Evolutionary conservation across 2,329 filamentous ascomycete species (phyloP), one percentile per base, ranked within the genome.

Genomic region (Diplodia corticola): DNA sequence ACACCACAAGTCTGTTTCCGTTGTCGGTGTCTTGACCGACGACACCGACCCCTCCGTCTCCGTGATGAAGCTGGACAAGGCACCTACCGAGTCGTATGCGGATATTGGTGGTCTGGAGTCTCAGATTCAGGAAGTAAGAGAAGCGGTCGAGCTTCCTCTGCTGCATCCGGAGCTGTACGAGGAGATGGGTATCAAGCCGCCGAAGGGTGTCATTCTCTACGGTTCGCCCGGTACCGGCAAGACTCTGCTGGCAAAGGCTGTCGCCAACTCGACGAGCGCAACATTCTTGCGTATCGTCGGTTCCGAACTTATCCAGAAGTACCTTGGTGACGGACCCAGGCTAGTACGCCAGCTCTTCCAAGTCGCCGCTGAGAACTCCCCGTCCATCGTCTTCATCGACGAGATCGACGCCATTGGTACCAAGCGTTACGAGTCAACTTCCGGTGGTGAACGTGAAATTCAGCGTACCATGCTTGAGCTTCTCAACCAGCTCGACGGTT

Each of bases 171-270:
- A 99, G 80, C 83, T 99, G 63, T 99, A 99, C 80, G 95, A 99
- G 80, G 95, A 99, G 83, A 99, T 99, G 95, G 95, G 95, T 75
- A 98, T 99, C 85, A 99, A 99, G 81, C 95, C 95, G 4, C 95
- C 95, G 68, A 99, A 99, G 86, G 95, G 95, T 85, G 95, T 99
- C 73, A 99, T 99, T 75, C 89, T 99, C 28, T 99, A 99, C 78
- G 95, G 95, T 81, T 93, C 92, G 5, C 95, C 95, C 0, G 95
- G 95, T 79, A 99, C 95, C 9, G 95, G 95, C 80, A 99, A 98
- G 83, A 98, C 93, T 5, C 84, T 97, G 3, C 84, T 99, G 67
- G 95, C 95, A 68, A 98, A 98, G 83, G 95, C 95, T 10, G 95
- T 99, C 59, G 95, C 95, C 71, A 98, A 99, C 78, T 94, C 97